phyloP scores from a whole-genome alignment of 73 alveolate species.

The Blepharisma japonicum region DNA sequence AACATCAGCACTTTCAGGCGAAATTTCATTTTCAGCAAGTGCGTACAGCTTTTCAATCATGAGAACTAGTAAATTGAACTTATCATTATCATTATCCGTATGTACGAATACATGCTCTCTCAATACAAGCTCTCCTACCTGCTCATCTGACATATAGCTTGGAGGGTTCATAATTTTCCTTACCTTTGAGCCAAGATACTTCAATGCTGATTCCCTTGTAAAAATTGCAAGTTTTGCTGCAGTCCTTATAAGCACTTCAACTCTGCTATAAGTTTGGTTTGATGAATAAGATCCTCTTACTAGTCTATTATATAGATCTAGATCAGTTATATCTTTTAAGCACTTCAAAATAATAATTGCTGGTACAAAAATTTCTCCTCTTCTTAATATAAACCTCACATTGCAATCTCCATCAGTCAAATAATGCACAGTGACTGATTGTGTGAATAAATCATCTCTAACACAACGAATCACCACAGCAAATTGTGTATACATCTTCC shows the following conservation, averaged over 20 bases:
- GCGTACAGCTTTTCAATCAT: constrained; percentile 95
- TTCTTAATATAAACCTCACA: constrained; percentile 83
- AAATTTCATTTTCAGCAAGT: constrained; percentile 84
- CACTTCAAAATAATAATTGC: constrained; percentile 86
- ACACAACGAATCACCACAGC: constrained; percentile 97
- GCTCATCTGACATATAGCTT: constrained; percentile 83
- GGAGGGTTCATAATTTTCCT: constrained; percentile 74
- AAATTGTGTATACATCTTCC: constrained; percentile 85
- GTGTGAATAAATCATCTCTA: constrained; percentile 93
- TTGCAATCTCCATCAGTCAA: constrained; percentile 92
- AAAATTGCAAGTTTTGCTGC: constrained; percentile 77
- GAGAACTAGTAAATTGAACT: constrained; percentile 78
- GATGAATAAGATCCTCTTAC: constrained; percentile 89
- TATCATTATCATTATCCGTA: constrained; percentile 69
- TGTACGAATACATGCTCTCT: constrained; percentile 90
- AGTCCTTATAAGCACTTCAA: constrained; percentile 90
- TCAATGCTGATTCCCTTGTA: constrained; percentile 78
- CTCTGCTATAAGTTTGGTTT: constrained; percentile 92
- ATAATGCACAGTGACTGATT: constrained; percentile 93
- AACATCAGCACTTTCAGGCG: constrained; percentile 93
- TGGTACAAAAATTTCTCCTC: constrained; percentile 95
- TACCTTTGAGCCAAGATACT: constrained; percentile 85
- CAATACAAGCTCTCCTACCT: constrained; percentile 88
- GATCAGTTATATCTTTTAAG: constrained; percentile 38
- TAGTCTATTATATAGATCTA: constrained; percentile 37